Base-by-base conservation (phyloP, 2,329 filamentous ascomycete genomes). In the Didymella exigua region DNA sequence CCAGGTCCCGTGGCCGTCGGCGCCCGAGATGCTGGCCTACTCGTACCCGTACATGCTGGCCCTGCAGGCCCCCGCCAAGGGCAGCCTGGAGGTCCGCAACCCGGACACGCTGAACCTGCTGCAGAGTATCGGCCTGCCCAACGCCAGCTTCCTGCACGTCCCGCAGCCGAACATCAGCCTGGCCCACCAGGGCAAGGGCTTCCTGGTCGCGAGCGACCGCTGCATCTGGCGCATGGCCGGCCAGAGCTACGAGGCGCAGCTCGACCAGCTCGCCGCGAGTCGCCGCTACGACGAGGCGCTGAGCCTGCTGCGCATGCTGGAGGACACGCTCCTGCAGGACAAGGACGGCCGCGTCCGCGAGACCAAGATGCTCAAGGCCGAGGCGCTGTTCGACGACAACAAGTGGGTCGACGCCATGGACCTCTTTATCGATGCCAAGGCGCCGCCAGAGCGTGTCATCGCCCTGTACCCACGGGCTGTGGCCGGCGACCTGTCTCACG, bases 201-300 rank as follows among this genome's bases (percentile, higher is more conserved):
- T 99, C 66, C 84, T 98, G 55, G 92, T 98, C 46, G 89, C 89
- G 18, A 97, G 93, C 70, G 95, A 98, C 51, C 84, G 95, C 38
- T 89, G 84, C 29, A 90, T 99, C 31, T 99, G 95, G 95, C 89
- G 95, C 65, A 98, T 99, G 95, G 90, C 88, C 60, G 90, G 93
- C 3, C 86, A 93, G 31, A 89, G 93, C 62, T 99, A 99, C 70
- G 91, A 96, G 72, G 86, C 87, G 2, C 95, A 99, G 71, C 86
- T 98, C 19, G 85, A 92, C 56, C 86, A 95, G 61, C 82, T 99
- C 23, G 86, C 96, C 1, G 83, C 87, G 18, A 85, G 84, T 56
- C 86, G 83, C 9, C 84, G 86, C 56, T 90, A 93, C 49, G 93
- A 99, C 66, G 96, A 99, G 76, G 93, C 93, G 0, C 89, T 98